A percentile compares a stretch with the other conserved stretches of the same genome.
Conservation (phyloP, 2,329 filamentous ascomycete species). For the Colletotrichum incanum region DNA sequence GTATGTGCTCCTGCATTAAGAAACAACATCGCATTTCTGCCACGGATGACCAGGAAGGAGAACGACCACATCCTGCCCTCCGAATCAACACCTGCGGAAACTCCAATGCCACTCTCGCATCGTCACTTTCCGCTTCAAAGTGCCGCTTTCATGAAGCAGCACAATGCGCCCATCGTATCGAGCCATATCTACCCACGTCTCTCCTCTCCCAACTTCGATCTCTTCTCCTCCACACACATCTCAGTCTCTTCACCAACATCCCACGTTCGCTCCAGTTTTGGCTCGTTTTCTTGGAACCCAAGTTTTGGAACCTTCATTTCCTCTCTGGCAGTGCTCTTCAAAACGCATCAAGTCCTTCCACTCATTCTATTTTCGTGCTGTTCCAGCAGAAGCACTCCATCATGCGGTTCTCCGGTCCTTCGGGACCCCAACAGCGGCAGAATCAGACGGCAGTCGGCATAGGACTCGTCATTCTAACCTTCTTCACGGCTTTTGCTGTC, state of each 20-base stretch:
- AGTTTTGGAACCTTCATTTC: slow-evolving; percentile 39
- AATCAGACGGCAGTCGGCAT: slow-evolving; percentile 4
- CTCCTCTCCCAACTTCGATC: neutral
- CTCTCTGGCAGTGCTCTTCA: slow-evolving; percentile 25
- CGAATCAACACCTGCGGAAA: neutral
- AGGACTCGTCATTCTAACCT: slow-evolving; percentile 20
- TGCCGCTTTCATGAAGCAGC: neutral
- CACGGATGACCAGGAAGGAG: neutral
- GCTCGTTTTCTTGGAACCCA: slow-evolving; percentile 41
- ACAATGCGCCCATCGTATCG: neutral
- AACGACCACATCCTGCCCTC: neutral
- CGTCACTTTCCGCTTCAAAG: neutral
- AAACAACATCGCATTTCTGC: neutral
- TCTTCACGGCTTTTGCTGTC: slow-evolving; percentile 23
- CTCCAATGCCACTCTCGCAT: neutral
- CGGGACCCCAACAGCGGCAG: slow-evolving; percentile 9
- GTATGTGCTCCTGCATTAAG: neutral
- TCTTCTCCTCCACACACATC: slow-evolving; percentile 24
- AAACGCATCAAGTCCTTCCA: slow-evolving; percentile 27
- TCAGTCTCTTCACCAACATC: slow-evolving; percentile 18
- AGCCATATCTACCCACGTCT: slow-evolving; percentile 2
- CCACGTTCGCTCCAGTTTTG: slow-evolving; percentile 42
- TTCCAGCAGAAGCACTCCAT: neutral
- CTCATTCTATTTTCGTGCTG: slow-evolving; percentile 22
- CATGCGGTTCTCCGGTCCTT: slow-evolving; percentile 25